A percentile compares a stretch with the other conserved stretches of the same genome.
These are phyloP conservation scores for Balakata baccata DNA, from an alignment of 345 rosid species.

Conservation along the genomic window DNA sequence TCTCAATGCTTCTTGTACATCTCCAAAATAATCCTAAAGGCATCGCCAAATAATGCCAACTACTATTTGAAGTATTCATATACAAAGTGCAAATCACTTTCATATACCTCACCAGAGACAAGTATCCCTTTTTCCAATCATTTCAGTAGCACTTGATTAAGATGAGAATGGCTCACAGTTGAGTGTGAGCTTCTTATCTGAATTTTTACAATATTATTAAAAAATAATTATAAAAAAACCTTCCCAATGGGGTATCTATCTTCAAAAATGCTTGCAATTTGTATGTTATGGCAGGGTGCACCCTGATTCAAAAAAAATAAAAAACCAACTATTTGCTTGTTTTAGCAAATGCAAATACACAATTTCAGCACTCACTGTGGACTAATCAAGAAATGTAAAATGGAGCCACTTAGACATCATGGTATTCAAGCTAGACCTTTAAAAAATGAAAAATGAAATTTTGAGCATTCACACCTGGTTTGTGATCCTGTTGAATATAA, in stretches of 20 bases:
- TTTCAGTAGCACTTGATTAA: background rate
- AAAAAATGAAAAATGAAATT: background rate
- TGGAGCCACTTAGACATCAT: background rate
- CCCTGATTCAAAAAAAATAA: background rate
- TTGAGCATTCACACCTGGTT: slow-evolving; percentile 46
- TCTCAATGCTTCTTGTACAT: background rate
- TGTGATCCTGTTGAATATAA: slow-evolving; percentile 45
- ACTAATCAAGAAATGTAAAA: slow-evolving; percentile 6
- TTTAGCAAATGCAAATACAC: background rate
- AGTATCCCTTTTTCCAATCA: background rate
- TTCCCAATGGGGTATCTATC: background rate
- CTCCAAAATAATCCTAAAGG: slow-evolving; percentile 2
- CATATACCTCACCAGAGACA: background rate
- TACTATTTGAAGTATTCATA: background rate
- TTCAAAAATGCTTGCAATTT: too few species aligned
- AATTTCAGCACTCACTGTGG: background rate
- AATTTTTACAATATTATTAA: background rate
- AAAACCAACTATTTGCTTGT: background rate
- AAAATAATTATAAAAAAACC: background rate
- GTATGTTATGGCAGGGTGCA: background rate
- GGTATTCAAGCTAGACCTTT: background rate
- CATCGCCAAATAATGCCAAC: background rate
- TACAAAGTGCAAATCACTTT: background rate
- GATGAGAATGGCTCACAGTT: background rate
- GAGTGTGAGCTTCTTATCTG: background rate